Evolutionary conservation across 148 eudicot species (phyloP).

Genomic region (Arctostaphylos glauca): DNA sequence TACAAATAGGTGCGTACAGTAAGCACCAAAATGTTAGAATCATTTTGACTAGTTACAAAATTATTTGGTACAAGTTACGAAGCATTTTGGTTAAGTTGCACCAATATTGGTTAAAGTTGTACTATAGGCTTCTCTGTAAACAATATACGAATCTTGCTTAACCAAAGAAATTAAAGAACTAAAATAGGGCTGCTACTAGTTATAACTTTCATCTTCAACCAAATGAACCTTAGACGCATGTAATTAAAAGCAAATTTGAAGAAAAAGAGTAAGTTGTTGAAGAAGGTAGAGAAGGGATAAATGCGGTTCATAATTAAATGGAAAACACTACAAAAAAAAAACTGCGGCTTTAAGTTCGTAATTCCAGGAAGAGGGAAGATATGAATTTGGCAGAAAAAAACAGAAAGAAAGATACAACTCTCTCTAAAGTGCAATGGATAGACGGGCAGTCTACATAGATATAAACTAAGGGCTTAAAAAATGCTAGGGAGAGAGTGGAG

Average conservation of each 20-base stretch:
- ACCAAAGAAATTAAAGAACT: neutral
- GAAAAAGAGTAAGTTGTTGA: neutral
- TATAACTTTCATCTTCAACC: neutral
- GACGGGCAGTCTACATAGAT: neutral
- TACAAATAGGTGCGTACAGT: too few relatives aligned
- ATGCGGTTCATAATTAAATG: neutral
- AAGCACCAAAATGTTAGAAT: too few relatives aligned
- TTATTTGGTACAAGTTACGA: too few relatives aligned
- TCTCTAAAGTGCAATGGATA: neutral
- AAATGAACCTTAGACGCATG: neutral
- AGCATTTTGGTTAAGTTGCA: too few relatives aligned
- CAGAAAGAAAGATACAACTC: neutral
- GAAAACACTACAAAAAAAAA: neutral
- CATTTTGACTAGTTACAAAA: too few relatives aligned
- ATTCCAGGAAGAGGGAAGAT: neutral
- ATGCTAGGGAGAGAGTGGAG: neutral
- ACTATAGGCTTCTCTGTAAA: neutral
- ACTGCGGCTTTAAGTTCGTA: neutral
- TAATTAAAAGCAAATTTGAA: neutral
- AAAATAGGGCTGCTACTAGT: neutral
- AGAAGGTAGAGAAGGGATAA: neutral
- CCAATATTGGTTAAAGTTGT: too few relatives aligned
- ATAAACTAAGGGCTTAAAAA: neutral
- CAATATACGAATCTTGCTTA: neutral
- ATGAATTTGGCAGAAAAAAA: neutral